Evolutionary conservation across 1,139 yeast species (phyloP).

Genomic region (Hemisphaericaspora xylanilytica): DNA sequence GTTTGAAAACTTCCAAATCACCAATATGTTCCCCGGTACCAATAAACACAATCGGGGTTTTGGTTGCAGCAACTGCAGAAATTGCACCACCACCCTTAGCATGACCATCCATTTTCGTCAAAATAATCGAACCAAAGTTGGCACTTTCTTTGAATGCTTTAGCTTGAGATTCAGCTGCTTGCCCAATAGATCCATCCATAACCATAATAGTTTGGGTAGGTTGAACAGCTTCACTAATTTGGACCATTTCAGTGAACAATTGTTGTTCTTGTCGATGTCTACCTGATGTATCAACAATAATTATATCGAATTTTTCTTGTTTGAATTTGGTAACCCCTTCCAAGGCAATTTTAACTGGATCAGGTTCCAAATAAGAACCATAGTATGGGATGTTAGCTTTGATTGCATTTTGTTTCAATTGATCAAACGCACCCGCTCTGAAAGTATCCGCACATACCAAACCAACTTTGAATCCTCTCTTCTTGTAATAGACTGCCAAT

Average conservation of each 20-base stretch:
- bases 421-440: constrained; percentile 99
- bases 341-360: constrained; percentile 87
- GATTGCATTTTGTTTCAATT: constrained; percentile 94
- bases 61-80: constrained; percentile 96
- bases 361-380: constrained; percentile 94
- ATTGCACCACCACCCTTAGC: constrained; percentile 99
- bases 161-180: constrained; percentile 95
- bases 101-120: constrained; percentile 98
- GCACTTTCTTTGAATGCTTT: constrained; percentile 91
- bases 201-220: constrained; percentile 98
- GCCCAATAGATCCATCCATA: constrained; percentile 95
- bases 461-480: constrained; percentile 93
- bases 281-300: constrained; percentile 97
- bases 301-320: constrained; percentile 86
- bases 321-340: constrained; percentile 93
- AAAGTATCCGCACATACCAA: constrained; percentile 98
- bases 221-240: constrained; percentile 77
- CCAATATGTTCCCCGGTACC: constrained; percentile 98
- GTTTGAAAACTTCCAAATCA: constrained; percentile 89
- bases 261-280: constrained; percentile 95
- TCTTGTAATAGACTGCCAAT: constrained; percentile 89
- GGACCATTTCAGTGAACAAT: constrained; percentile 90
- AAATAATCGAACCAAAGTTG: constrained; percentile 90
- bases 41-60: constrained; percentile 93
- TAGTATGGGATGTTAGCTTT: constrained; percentile 92